Evolutionary conservation across 352 stramenopile genomes (phyloP).

Genomic region (Phytopythium kandeliae): DNA sequence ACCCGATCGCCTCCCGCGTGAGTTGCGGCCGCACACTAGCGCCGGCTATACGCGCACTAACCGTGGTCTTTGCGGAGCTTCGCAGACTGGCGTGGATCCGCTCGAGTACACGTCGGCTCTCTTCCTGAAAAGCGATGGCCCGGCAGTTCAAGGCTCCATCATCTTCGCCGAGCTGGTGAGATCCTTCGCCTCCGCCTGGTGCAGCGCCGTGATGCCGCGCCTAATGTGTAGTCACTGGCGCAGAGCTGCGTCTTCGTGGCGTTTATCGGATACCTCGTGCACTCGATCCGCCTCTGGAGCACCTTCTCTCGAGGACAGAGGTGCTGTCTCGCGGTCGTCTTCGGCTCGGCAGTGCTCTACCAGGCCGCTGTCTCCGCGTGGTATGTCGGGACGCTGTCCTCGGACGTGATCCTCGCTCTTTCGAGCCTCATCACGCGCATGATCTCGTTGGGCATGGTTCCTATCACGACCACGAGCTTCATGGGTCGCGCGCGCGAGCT

Average conservation of each 20-base stretch:
- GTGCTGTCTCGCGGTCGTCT: slow-evolving; percentile 40
- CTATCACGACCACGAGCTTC: slow-evolving; percentile 66
- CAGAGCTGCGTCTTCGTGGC: slow-evolving; percentile 60
- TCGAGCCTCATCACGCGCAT: slow-evolving; percentile 66
- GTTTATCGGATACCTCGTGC: slow-evolving; percentile 54
- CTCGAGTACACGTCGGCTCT: slow-evolving; percentile 6
- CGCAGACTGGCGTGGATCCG: slow-evolving; percentile 4
- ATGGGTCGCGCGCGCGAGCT: slow-evolving; percentile 28
- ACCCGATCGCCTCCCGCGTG: slow-evolving; percentile 7
- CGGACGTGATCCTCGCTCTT: slow-evolving; percentile 44
- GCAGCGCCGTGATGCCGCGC: too few species aligned
- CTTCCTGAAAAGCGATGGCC: slow-evolving; percentile 15
- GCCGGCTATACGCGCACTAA: too few species aligned
- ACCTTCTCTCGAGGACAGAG: slow-evolving; percentile 51
- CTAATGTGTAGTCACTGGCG: background rate
- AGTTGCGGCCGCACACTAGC: background rate
- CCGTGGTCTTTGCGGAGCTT: background rate
- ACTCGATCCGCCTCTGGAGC: slow-evolving; percentile 45
- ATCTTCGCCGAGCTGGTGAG: slow-evolving; percentile 45
- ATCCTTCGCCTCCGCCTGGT: too few species aligned
- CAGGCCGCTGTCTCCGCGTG: slow-evolving; percentile 39
- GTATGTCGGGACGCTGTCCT: slow-evolving; percentile 30
- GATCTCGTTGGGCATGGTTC: slow-evolving; percentile 68
- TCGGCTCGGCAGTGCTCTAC: slow-evolving; percentile 33
- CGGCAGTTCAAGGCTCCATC: slow-evolving; percentile 31